These are phyloP conservation scores for Phytophthora sansomeana DNA, from an alignment of 352 stramenopile genomes.

Conservation along the genomic window DNA sequence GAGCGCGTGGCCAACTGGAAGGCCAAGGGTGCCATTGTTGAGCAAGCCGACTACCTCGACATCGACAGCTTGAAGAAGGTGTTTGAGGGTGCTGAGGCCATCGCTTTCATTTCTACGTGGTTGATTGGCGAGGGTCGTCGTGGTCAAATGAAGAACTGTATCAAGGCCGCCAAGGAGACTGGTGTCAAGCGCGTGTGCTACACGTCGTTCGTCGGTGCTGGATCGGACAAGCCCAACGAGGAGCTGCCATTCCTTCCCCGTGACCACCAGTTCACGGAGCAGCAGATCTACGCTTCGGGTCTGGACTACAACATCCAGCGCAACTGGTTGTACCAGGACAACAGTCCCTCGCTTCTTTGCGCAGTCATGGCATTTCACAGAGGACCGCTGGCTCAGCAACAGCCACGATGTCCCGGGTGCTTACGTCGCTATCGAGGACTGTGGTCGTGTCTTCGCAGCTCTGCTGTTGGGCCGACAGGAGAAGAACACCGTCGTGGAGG, in stretches of 20 bases:
- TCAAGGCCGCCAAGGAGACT: slow-evolving; percentile 20
- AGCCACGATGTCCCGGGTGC: slow-evolving; percentile 13
- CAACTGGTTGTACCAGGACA: slow-evolving; percentile 28
- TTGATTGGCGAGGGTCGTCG: slow-evolving; percentile 22
- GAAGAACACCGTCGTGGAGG: slow-evolving; percentile 24
- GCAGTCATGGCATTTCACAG: slow-evolving; percentile 28
- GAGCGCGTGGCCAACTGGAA: slow-evolving; percentile 21
- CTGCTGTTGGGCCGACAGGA: slow-evolving; percentile 21
- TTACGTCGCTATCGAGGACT: slow-evolving; percentile 27
- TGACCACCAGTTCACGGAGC: slow-evolving; percentile 30
- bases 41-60: slow-evolving; percentile 20
- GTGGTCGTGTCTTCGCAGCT: slow-evolving; percentile 12
- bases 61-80: slow-evolving; percentile 24
- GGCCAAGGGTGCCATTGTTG: slow-evolving; percentile 23
- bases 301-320: slow-evolving; percentile 33
- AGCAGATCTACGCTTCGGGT: slow-evolving; percentile 31
- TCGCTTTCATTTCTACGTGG: slow-evolving; percentile 32
- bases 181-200: slow-evolving; percentile 33
- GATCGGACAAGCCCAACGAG: slow-evolving; percentile 20
- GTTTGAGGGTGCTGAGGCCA: slow-evolving; percentile 23
- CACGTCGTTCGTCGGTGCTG: slow-evolving; percentile 25
- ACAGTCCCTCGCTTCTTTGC: slow-evolving; percentile 28
- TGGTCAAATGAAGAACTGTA: slow-evolving; percentile 23
- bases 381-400: slow-evolving; percentile 28
- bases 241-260: slow-evolving; percentile 25